Evolutionary conservation across 352 stramenopile genomes (phyloP).

Genomic region (Phytophthora sp.): DNA sequence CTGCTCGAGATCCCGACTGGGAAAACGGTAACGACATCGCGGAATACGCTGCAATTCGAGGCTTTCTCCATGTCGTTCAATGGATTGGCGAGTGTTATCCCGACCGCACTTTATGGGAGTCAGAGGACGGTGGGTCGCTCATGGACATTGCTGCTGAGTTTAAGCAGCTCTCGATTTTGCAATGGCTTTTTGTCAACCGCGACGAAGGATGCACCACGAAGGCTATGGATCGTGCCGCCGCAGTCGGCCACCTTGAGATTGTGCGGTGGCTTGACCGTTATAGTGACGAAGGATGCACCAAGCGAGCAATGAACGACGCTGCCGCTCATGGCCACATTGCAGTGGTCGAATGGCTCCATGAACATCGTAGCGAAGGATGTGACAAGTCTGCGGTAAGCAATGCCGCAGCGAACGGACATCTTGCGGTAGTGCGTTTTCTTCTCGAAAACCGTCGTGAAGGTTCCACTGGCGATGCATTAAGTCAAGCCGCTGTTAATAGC

Average conservation of each 20-base stretch:
- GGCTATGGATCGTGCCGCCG: slow-evolving; percentile 26
- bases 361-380: slow-evolving; percentile 15
- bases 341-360: slow-evolving; percentile 21
- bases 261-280: slow-evolving; percentile 16
- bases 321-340: slow-evolving; percentile 19
- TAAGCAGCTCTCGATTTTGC: slow-evolving; percentile 16
- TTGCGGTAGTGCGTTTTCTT: slow-evolving; percentile 21
- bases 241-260: slow-evolving; percentile 16
- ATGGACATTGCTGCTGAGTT: slow-evolving; percentile 31
- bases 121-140: slow-evolving; percentile 2
- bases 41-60: slow-evolving; percentile 9
- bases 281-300: slow-evolving; percentile 22
- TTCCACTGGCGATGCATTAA: slow-evolving; percentile 24
- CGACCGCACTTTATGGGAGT: slow-evolving; percentile 18
- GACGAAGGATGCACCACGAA: slow-evolving; percentile 18
- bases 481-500: slow-evolving; percentile 16
- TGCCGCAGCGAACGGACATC: slow-evolving; percentile 20
- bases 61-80: slow-evolving; percentile 19
- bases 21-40: slow-evolving; percentile 12
- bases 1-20: slow-evolving; percentile 26
- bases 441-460: slow-evolving; percentile 25
- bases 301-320: slow-evolving; percentile 24
- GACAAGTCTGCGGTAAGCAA: slow-evolving; percentile 7
- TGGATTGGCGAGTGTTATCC: slow-evolving; percentile 21
- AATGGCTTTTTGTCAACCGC: slow-evolving; percentile 22